Evolutionary conservation across 2,329 filamentous ascomycete species (phyloP).

Genomic region (Aureobasidium subglaciale): DNA sequence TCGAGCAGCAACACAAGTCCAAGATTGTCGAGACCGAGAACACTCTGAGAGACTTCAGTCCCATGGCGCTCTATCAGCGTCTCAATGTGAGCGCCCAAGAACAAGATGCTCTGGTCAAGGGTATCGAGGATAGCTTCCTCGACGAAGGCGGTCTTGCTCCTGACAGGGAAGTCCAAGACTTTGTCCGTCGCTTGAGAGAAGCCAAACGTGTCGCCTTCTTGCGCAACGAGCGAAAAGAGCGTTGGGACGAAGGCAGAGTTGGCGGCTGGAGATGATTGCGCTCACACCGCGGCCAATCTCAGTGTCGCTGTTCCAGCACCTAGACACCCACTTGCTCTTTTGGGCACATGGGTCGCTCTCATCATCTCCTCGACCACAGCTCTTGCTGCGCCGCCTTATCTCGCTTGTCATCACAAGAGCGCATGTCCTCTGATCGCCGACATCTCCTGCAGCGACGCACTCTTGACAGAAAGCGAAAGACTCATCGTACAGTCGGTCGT

Average conservation of each 20-base stretch:
- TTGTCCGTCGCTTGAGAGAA: conserved; percentile 74
- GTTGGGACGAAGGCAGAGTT: conserved; percentile 94
- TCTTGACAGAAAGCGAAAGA: too few species aligned
- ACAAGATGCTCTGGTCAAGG: conserved; percentile 72
- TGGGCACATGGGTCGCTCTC: too few species aligned
- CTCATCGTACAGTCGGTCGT: too few species aligned
- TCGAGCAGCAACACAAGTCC: conserved; percentile 86
- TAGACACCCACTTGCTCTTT: too few species aligned
- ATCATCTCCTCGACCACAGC: too few species aligned
- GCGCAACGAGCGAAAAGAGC: conserved; percentile 76
- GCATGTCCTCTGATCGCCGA: too few species aligned
- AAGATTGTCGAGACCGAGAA: conserved; percentile 86
- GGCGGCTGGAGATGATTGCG: conserved; percentile 77
- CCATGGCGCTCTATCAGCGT: conserved; percentile 77
- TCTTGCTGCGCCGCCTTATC: too few species aligned
- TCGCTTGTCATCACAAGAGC: too few species aligned
- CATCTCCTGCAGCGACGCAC: too few species aligned
- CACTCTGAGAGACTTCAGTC: conserved; percentile 76
- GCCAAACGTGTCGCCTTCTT: conserved; percentile 72
- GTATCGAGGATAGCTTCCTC: conserved; percentile 88
- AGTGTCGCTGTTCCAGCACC: background rate
- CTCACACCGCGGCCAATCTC: too few species aligned
- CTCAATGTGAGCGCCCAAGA: conserved; percentile 70
- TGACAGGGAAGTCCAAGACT: conserved; percentile 79
- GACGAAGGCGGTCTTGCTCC: conserved; percentile 57